Base-by-base conservation (phyloP, 2,329 filamentous ascomycete species). In the Fusarium circinatum region DNA sequence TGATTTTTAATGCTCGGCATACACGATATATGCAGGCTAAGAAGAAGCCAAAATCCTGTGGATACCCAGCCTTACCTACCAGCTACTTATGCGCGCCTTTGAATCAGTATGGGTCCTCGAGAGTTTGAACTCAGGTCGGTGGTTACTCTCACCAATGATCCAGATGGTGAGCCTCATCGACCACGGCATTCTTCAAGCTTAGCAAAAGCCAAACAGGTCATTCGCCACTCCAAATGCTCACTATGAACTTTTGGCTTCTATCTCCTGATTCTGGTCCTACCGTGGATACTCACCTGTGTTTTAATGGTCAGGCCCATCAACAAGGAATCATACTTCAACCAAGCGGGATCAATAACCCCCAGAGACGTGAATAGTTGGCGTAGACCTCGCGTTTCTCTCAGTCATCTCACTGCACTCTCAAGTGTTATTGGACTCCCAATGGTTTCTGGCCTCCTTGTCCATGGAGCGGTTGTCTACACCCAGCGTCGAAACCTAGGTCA, bases 391-490 rank as follows among this genome's bases (percentile, higher is more conserved):
- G 7, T 32, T 20, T 24, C 44, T 13, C 24, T 67, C n/a, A 28
- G 47, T 3, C 2, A 9, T 14, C 39, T 69, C 26, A 58, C 48
- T 6, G 45, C 22, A 6, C 44, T 69, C 13, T 32, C 69, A 4
- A 30, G 48, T 26, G 39, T 56, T 10, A 28, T 73, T 22, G 49
- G 68, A 3, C 32, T 76, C 5, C 71, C 66, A 1, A 48, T 73
- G 8, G 58, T 75, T 22, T 75, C 74, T 20, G 28, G 55, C 22
- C 45, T 76, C 8, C 62, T 76, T 28, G 52, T 65, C 3, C 56
- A 67, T 17, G 74, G 68, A 36, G 63, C 59, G 10, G 65, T 71
- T 39, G 61, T 75, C 3, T 75, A 75, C 18, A 47, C 65, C 6
- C 71, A 76, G 28, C 69, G 63, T 14, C 52, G 60, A 28, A 48